A percentile compares a stretch with the other conserved stretches of the same genome.
phyloP scores from a whole-genome alignment of 2,329 filamentous ascomycete genomes.

The Ilyonectria sp. region DNA sequence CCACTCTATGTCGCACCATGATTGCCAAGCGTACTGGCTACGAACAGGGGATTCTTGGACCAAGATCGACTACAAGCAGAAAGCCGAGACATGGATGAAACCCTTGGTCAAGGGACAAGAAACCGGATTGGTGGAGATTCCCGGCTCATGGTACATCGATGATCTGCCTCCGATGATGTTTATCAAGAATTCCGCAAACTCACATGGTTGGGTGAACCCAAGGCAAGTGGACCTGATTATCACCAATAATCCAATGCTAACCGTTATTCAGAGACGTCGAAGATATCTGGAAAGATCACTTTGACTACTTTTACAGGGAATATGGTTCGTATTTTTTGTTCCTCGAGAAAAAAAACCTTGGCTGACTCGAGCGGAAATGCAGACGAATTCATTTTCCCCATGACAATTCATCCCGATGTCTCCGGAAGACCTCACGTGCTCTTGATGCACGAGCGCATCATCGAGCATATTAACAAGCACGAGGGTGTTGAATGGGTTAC shows the following conservation, averaged over 20 bases:
- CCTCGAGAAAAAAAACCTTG: not conserved
- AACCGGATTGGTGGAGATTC: slow-evolving; percentile 78
- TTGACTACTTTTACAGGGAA: slow-evolving; percentile 82
- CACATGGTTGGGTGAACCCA: slow-evolving; percentile 71
- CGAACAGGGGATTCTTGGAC: slow-evolving; percentile 77
- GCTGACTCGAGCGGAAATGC: not conserved
- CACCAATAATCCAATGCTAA: not conserved
- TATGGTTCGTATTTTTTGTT: slow-evolving; percentile 59
- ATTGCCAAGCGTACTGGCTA: slow-evolving; percentile 76
- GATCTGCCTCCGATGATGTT: slow-evolving; percentile 80
- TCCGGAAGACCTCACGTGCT: slow-evolving; percentile 80
- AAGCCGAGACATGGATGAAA: slow-evolving; percentile 55
- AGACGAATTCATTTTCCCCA: slow-evolving; percentile 81
- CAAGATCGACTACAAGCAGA: slow-evolving; percentile 73
- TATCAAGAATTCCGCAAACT: slow-evolving; percentile 76
- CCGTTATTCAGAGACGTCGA: slow-evolving; percentile 63
- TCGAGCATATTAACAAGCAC: slow-evolving; percentile 77
- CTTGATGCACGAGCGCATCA: slow-evolving; percentile 77
- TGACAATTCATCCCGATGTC: slow-evolving; percentile 84
- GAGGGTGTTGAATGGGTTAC: slow-evolving; percentile 77
- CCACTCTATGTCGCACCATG: slow-evolving; percentile 69
- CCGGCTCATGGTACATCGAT: slow-evolving; percentile 73
- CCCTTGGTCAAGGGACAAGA: slow-evolving; percentile 71
- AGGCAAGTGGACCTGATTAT: slow-evolving; percentile 41
- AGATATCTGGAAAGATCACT: slow-evolving; percentile 76